A percentile compares a stretch with the other conserved stretches of the same genome.
phyloP scores from a whole-genome alignment of 495 filamentous ascomycete species.

The Trichoderma reesei region DNA sequence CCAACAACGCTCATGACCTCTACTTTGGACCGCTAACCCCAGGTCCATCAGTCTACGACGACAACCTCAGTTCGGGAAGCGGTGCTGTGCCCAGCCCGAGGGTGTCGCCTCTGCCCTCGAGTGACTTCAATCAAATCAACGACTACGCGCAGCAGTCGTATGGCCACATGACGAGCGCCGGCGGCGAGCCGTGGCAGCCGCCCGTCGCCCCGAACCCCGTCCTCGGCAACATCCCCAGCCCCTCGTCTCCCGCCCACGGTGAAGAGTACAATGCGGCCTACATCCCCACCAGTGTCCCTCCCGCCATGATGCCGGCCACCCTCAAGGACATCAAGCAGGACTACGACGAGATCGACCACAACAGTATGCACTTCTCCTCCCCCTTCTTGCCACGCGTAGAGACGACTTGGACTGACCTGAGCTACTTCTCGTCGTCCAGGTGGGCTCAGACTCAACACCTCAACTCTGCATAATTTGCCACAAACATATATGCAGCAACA shows the following conservation, averaged over 20 bases:
- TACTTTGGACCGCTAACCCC: not conserved
- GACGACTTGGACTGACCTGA: not conserved
- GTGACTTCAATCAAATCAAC: conserved; percentile 4
- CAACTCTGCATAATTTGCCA: not conserved
- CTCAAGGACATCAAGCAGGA: conserved; percentile 14
- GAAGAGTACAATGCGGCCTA: conserved; percentile 31
- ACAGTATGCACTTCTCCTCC: not conserved
- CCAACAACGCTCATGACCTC: not conserved
- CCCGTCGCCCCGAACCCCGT: conserved; percentile 19
- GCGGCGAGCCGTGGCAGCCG: conserved; percentile 28
- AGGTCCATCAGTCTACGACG: conserved; percentile 3
- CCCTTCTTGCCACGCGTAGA: not conserved
- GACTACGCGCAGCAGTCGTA: conserved; percentile 3
- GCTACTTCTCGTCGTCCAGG: not conserved
- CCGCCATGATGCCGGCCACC: conserved; percentile 20
- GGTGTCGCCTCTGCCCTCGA: conserved; percentile 9
- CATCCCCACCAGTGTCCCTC: conserved; percentile 29
- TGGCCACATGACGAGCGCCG: conserved; percentile 25
- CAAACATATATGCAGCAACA: conserved; percentile 8
- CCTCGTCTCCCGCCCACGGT: conserved; percentile 27
- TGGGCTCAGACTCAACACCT: conserved; percentile 3
- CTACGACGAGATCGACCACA: conserved; percentile 21
- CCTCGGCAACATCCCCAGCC: conserved; percentile 32
- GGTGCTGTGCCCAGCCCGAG: conserved; percentile 4
- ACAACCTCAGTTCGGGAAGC: not conserved